A percentile compares a stretch with the other conserved stretches of the same genome.
Evolutionary conservation across 495 filamentous ascomycete species (phyloP).

Genomic region (Patellaria atrata): DNA sequence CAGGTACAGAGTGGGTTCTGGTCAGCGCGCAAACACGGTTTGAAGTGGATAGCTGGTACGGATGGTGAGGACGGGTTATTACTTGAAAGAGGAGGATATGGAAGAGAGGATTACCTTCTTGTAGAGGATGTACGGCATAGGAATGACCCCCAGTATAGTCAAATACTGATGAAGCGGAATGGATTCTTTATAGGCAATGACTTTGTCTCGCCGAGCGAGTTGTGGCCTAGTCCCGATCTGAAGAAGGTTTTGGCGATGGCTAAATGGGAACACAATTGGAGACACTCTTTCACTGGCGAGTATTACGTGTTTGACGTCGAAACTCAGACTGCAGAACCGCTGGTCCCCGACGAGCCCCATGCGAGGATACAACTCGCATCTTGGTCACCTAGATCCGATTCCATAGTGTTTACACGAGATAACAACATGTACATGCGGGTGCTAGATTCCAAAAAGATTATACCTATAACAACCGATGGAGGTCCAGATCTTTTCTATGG

Average conservation of each 20-base stretch:
- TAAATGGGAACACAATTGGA: conserved; percentile 59
- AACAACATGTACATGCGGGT: conserved; percentile 82
- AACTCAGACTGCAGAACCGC: conserved; percentile 59
- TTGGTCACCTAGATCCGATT: conserved; percentile 81
- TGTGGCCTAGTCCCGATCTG: conserved; percentile 69
- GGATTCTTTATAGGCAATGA: conserved; percentile 43
- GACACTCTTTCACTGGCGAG: conserved; percentile 67
- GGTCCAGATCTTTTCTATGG: conserved; percentile 83
- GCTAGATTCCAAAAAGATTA: conserved; percentile 43
- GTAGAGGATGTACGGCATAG: conserved; percentile 70
- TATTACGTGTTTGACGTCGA: conserved; percentile 95
- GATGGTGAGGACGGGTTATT: conserved; percentile 77
- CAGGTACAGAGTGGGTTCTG: conserved; percentile 64
- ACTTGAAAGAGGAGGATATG: conserved; percentile 45
- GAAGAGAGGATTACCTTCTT: conserved; percentile 54
- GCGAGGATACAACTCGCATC: conserved; percentile 66
- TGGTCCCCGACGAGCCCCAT: conserved; percentile 55
- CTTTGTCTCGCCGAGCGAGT: conserved; percentile 36
- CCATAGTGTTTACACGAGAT: conserved; percentile 67
- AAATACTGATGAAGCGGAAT: conserved; percentile 57
- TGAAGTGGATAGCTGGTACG: conserved; percentile 79
- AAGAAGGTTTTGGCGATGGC: conserved; percentile 73
- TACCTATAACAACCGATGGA: conserved; percentile 73
- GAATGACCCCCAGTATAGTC: conserved; percentile 22
- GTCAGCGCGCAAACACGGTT: conserved; percentile 49